Evolutionary conservation across 2,329 filamentous ascomycete genomes (phyloP).

Genomic region (Monilinia fructicola): DNA sequence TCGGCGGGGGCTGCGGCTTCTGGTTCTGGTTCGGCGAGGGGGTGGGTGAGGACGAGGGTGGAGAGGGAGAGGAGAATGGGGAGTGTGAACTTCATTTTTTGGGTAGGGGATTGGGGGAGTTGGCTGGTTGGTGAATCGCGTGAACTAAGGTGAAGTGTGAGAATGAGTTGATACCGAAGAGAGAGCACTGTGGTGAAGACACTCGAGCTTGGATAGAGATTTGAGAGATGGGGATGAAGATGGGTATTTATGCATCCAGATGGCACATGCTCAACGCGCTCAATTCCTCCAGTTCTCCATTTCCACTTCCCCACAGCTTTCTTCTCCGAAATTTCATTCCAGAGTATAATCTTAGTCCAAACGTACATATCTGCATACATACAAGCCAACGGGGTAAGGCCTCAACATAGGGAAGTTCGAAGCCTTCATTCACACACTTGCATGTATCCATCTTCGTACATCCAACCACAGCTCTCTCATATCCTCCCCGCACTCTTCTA

Average conservation of each 20-base stretch:
- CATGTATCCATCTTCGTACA: not conserved
- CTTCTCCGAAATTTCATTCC: not conserved
- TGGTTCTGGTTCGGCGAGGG: not conserved
- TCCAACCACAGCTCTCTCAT: not conserved
- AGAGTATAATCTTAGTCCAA: not conserved
- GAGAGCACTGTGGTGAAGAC: not conserved
- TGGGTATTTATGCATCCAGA: conserved; percentile 4
- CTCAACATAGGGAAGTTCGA: conserved; percentile 2
- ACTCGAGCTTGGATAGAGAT: not conserved
- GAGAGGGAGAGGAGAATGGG: conserved; percentile 8
- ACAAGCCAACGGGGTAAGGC: not conserved
- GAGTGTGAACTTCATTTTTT: conserved; percentile 10
- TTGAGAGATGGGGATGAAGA: not conserved
- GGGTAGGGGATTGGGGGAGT: not conserved
- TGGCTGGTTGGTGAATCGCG: not conserved
- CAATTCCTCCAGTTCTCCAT: not conserved
- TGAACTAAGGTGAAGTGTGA: not conserved
- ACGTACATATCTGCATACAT: not conserved
- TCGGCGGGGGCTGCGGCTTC: not conserved
- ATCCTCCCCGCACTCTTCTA: not conserved
- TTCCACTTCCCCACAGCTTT: not conserved
- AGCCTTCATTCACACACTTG: not conserved
- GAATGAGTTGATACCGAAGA: conserved; percentile 6
- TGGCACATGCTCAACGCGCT: not conserved
- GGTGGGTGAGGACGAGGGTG: conserved; percentile 1